Percentiles rank a stretch among this genome's conserved stretches.
phyloP scores from a whole-genome alignment of 2,329 filamentous ascomycete species.

The Trichophyton mentagrophytes region DNA sequence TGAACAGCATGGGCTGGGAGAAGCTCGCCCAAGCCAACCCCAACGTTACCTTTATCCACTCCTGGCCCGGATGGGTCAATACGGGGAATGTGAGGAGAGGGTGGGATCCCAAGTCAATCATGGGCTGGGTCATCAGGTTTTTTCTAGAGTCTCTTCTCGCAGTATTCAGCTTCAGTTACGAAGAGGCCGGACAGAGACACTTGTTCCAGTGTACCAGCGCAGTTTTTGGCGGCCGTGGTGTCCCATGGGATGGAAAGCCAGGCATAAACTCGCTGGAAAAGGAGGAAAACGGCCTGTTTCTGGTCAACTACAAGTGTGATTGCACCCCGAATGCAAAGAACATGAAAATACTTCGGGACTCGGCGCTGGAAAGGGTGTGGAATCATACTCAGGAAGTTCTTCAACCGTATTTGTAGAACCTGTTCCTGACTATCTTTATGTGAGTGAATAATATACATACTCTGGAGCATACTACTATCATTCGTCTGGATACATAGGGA shows the following conservation, averaged over 20 bases:
- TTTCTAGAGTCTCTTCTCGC: background rate
- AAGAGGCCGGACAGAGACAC: background rate
- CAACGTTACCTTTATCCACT: slow-evolving; percentile 26
- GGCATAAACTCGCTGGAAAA: background rate
- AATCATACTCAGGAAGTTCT: background rate
- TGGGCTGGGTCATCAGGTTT: background rate
- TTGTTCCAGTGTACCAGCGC: background rate
- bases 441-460: background rate
- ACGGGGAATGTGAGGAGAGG: slow-evolving; percentile 17
- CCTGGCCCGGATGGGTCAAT: slow-evolving; percentile 25
- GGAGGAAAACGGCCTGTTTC: background rate
- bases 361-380: background rate
- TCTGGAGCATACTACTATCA: too few species aligned
- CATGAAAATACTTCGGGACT: background rate
- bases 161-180: background rate
- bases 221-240: background rate
- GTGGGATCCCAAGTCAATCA: background rate
- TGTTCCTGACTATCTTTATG: background rate
- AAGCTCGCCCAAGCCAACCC: slow-evolving; percentile 23
- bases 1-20: slow-evolving; percentile 25
- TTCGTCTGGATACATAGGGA: background rate
- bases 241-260: background rate
- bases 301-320: background rate
- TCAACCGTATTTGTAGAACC: background rate
- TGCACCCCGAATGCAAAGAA: background rate